phyloP scores from a whole-genome alignment of 768 basidiomycete genomes.

The Kwoniella sp. region DNA sequence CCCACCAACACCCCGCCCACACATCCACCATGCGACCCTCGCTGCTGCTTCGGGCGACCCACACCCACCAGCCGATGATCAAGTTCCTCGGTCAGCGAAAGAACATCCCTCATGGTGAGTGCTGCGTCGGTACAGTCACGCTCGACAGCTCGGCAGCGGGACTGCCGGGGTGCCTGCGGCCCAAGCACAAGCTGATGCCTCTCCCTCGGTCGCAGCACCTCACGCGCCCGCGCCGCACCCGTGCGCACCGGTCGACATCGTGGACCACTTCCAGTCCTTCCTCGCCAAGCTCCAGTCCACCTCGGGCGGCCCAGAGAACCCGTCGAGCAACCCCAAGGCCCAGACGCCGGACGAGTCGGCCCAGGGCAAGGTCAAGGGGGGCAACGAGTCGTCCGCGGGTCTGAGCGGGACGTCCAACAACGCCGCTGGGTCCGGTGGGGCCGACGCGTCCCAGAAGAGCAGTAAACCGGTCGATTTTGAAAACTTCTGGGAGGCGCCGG shows the following conservation, averaged over 20 bases:
- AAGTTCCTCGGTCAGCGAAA: slow-evolving; percentile 45
- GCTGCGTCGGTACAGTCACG: background rate
- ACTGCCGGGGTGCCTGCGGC: too few species aligned
- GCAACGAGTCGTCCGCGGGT: background rate
- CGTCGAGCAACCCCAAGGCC: slow-evolving; percentile 36
- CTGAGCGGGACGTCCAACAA: too few species aligned
- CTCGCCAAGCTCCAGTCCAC: slow-evolving; percentile 46
- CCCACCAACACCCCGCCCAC: background rate
- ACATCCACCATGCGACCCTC: slow-evolving; percentile 20
- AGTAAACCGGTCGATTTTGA: slow-evolving; percentile 43
- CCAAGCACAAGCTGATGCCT: background rate
- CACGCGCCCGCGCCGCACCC: slow-evolving; percentile 49
- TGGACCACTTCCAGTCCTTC: slow-evolving; percentile 45
- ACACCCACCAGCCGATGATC: slow-evolving; percentile 47
- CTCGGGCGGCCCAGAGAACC: slow-evolving; percentile 19
- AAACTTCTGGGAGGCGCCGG: slow-evolving; percentile 49
- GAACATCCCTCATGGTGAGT: slow-evolving; percentile 28
- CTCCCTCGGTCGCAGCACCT: slow-evolving; percentile 25
- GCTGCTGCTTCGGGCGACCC: slow-evolving; percentile 21
- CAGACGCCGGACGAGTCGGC: slow-evolving; percentile 21
- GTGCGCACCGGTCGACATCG: slow-evolving; percentile 43
- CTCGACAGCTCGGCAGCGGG: background rate
- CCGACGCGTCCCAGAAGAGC: too few species aligned
- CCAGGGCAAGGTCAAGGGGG: slow-evolving; percentile 7
- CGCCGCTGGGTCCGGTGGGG: too few species aligned